These are phyloP conservation scores for Diplocarpon rosae DNA, from an alignment of 2,329 filamentous ascomycete genomes.

Conservation along the genomic window DNA sequence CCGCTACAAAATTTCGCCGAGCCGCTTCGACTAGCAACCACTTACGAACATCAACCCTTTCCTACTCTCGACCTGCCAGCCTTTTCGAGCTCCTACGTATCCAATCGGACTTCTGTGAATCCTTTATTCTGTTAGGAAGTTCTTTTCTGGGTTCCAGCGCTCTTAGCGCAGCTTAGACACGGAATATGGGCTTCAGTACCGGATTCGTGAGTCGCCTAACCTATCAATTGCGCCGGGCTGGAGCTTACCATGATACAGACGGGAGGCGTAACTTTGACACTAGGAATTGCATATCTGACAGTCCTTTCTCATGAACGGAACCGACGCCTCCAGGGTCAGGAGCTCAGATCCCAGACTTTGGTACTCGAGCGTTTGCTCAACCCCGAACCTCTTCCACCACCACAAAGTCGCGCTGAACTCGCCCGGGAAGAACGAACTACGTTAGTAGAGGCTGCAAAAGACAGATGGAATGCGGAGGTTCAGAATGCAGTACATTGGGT, in stretches of 20 bases:
- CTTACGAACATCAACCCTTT: slow-evolving; percentile 6
- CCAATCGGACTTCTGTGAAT: slow-evolving; percentile 11
- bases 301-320: slow-evolving; percentile 59
- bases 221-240: background rate
- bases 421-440: slow-evolving; percentile 41
- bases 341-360: slow-evolving; percentile 45
- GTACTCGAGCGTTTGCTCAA: slow-evolving; percentile 42
- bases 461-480: slow-evolving; percentile 68
- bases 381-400: slow-evolving; percentile 35
- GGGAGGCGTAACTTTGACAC: slow-evolving; percentile 65
- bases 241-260: slow-evolving; percentile 37
- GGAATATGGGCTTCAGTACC: slow-evolving; percentile 59
- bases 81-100: background rate
- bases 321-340: slow-evolving; percentile 46
- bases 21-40: slow-evolving; percentile 7
- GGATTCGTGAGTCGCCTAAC: slow-evolving; percentile 52
- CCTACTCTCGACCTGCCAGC: slow-evolving; percentile 9
- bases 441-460: slow-evolving; percentile 58
- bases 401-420: slow-evolving; percentile 39
- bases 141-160: slow-evolving; percentile 5
- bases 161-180: slow-evolving; percentile 8
- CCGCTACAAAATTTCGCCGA: slow-evolving; percentile 2
- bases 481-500: slow-evolving; percentile 54
- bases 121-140: slow-evolving; percentile 5
- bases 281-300: slow-evolving; percentile 61